These are phyloP conservation scores for Collariella sp. DNA, from an alignment of 495 filamentous ascomycete genomes.

Conservation along the genomic window DNA sequence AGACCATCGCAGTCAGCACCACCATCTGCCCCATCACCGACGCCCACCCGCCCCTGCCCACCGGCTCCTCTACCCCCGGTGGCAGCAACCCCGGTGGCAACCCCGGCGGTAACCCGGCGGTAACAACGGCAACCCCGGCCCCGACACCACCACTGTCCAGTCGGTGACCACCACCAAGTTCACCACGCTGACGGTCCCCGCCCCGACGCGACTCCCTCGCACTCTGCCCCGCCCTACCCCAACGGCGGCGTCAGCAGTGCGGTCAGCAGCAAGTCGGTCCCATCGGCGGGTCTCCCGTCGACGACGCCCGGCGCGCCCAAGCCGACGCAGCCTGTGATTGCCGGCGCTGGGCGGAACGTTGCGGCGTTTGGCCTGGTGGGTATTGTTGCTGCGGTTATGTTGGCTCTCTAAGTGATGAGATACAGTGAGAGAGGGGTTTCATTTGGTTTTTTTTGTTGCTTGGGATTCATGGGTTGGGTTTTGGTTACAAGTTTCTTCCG, in stretches of 20 bases:
- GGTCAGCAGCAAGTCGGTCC: background rate
- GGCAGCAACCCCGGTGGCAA: background rate
- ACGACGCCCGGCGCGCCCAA: constrained; percentile 1
- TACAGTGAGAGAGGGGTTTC: background rate
- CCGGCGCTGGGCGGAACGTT: constrained; percentile 24
- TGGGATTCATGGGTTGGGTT: background rate
- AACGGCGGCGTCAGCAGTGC: too few relatives aligned
- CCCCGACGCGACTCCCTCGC: constrained; percentile 5
- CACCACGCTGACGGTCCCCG: constrained; percentile 22
- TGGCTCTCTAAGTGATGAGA: constrained; percentile 15
- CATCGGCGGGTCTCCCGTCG: constrained; percentile 7
- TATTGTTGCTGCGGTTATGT: constrained; percentile 17
- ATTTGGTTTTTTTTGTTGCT: constrained; percentile 1
- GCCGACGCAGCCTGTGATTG: constrained; percentile 14
- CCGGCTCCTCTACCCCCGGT: background rate
- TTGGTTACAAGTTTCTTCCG: too few relatives aligned
- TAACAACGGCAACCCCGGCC: background rate
- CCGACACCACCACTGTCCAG: constrained; percentile 6
- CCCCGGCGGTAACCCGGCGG: background rate
- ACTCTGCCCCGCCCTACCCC: background rate
- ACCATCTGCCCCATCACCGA: constrained; percentile 30
- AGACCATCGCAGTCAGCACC: constrained; percentile 29
- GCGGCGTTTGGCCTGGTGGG: constrained; percentile 19
- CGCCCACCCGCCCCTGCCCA: background rate
- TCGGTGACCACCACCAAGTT: constrained; percentile 10